A percentile compares a stretch with the other conserved stretches of the same genome.
phyloP scores from a whole-genome alignment of 805 yeast genomes.

The Saccharomycopsis sp. region DNA sequence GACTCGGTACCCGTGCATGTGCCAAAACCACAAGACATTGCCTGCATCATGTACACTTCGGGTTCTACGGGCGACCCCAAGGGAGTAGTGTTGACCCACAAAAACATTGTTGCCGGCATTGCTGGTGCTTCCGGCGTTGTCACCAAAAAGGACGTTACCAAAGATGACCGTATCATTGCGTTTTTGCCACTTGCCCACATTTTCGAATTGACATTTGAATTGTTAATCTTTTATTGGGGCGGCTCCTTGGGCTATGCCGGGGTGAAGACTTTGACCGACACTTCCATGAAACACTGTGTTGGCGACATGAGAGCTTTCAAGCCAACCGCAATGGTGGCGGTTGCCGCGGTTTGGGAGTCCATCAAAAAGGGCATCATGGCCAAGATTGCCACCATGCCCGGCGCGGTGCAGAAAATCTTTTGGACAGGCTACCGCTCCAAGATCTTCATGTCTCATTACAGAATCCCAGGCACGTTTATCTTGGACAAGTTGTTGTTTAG shows the following conservation, averaged over 20 bases:
- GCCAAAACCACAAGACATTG: conserved; percentile 49
- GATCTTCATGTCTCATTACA: conserved; percentile 48
- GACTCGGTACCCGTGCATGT: conserved; percentile 31
- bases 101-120: conserved; percentile 70
- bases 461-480: conserved; percentile 64
- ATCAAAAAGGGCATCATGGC: conserved; percentile 85
- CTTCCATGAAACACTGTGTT: conserved; percentile 69
- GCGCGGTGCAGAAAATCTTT: conserved; percentile 65
- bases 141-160: conserved; percentile 38
- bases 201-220: conserved; percentile 84
- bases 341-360: conserved; percentile 96
- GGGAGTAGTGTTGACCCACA: conserved; percentile 66
- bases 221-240: conserved; percentile 81
- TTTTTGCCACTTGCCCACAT: conserved; percentile 96
- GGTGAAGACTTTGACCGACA: conserved; percentile 83
- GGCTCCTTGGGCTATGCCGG: conserved; percentile 80
- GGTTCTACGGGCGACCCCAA: conserved; percentile 83
- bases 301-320: conserved; percentile 82
- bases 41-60: conserved; percentile 81
- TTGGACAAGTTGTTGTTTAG: conserved; percentile 73
- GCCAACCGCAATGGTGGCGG: conserved; percentile 96
- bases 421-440: conserved; percentile 85
- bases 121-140: conserved; percentile 72
- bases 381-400: conserved; percentile 60
- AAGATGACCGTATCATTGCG: conserved; percentile 67